These are phyloP conservation scores for Diaporthe amygdali DNA, from an alignment of 2,329 filamentous ascomycete species.

Conservation along the genomic window DNA sequence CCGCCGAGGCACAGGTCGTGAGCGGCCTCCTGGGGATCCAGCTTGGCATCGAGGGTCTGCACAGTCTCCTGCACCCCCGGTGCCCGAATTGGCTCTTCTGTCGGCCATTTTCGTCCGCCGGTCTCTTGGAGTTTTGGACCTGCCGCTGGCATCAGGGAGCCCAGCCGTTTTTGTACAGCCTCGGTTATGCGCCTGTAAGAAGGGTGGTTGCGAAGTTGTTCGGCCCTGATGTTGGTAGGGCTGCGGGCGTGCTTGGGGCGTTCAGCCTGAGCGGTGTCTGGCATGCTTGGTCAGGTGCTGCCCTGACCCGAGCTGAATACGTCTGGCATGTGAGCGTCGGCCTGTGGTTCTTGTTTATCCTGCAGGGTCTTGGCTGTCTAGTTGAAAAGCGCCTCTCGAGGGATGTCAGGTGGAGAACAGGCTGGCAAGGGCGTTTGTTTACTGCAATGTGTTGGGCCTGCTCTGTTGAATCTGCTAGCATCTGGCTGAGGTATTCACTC, in stretches of 20 bases:
- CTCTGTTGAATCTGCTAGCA: slow-evolving; percentile 15
- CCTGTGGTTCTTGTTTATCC: neutral
- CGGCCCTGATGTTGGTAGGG: neutral
- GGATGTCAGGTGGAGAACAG: neutral
- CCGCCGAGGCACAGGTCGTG: slow-evolving; percentile 1
- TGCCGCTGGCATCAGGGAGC: slow-evolving; percentile 17
- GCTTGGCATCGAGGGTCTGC: slow-evolving; percentile 7
- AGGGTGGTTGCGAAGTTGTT: neutral
- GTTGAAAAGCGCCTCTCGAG: neutral
- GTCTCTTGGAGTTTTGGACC: slow-evolving; percentile 2
- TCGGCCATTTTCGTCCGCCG: neutral
- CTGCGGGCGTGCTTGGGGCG: slow-evolving; percentile 7
- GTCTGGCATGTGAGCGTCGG: slow-evolving; percentile 2
- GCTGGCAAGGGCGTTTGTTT: neutral
- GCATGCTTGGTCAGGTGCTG: slow-evolving; percentile 13
- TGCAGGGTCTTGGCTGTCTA: slow-evolving; percentile 15
- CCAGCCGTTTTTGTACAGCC: neutral
- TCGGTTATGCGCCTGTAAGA: slow-evolving; percentile 1
- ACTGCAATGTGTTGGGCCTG: neutral
- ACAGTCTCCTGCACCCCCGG: neutral
- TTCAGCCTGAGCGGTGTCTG: slow-evolving; percentile 12
- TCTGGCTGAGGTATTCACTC: slow-evolving; percentile 15
- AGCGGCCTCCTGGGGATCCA: neutral
- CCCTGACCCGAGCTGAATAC: neutral
- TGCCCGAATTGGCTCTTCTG: slow-evolving; percentile 2